Evolutionary conservation across 495 filamentous ascomycete genomes (phyloP).

Genomic region (Aspergillus leporis): DNA sequence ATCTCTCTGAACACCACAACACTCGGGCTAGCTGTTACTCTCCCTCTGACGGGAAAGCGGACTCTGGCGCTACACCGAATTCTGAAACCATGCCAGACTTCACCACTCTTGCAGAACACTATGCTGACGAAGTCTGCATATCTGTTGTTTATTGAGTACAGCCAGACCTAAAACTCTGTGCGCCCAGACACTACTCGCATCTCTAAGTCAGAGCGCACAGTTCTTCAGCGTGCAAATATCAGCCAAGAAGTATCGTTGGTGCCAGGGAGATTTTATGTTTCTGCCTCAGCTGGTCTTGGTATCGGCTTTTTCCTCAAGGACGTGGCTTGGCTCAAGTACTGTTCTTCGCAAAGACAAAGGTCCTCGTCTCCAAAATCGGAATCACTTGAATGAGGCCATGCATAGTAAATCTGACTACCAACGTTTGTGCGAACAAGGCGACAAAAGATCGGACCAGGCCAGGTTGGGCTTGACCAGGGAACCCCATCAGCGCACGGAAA

Average conservation of each 20-base stretch:
- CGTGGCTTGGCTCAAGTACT: constrained; percentile 27
- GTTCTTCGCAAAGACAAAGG: constrained; percentile 15
- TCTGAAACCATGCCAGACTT: constrained; percentile 9
- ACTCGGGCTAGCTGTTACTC: constrained; percentile 7
- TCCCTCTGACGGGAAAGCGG: background rate
- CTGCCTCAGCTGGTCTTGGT: constrained; percentile 22
- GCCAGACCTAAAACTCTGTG: constrained; percentile 26
- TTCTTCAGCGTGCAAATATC: constrained; percentile 21
- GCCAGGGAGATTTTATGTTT: constrained; percentile 20
- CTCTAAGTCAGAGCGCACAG: constrained; percentile 25
- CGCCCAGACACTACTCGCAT: constrained; percentile 20
- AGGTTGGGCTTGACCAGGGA: too few species aligned
- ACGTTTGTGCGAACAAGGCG: background rate
- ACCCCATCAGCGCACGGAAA: too few species aligned
- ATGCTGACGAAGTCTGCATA: constrained; percentile 24
- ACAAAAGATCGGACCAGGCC: background rate
- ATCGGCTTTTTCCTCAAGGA: constrained; percentile 25
- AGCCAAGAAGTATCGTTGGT: constrained; percentile 24
- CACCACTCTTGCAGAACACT: constrained; percentile 19
- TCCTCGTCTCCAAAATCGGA: constrained; percentile 5
- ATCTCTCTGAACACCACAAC: constrained; percentile 1
- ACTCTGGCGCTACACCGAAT: background rate
- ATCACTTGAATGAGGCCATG: background rate
- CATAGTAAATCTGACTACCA: background rate
- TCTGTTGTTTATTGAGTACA: constrained; percentile 23